Evolutionary conservation across 2,329 filamentous ascomycete species (phyloP).

Genomic region (Fusarium anguioides): DNA sequence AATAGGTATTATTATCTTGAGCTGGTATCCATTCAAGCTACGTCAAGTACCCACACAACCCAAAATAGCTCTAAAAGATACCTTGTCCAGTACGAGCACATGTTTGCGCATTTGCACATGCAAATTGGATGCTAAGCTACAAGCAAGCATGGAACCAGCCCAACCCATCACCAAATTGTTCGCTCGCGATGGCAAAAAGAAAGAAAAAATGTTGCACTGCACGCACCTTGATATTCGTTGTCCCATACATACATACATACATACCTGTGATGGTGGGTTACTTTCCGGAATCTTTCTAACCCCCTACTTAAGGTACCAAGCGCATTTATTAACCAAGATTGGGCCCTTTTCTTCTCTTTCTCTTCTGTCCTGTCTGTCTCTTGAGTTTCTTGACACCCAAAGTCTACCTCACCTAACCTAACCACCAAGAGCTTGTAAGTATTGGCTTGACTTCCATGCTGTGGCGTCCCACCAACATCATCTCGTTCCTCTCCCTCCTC

Average conservation of each 20-base stretch:
- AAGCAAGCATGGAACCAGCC: no score
- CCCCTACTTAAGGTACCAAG: constrained; percentile 5
- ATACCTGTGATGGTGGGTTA: constrained; percentile 26
- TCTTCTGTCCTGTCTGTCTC: not conserved
- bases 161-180: constrained; percentile 4
- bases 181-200: constrained; percentile 34
- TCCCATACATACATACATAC: no score
- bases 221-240: constrained; percentile 8
- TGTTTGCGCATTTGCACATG: constrained; percentile 33
- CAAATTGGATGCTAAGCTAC: constrained; percentile 12
- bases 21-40: constrained; percentile 1
- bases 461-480: constrained; percentile 43
- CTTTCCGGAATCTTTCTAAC: constrained; percentile 14
- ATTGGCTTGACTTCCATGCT: constrained; percentile 23
- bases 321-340: constrained; percentile 22
- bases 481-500: constrained; percentile 15
- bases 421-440: constrained; percentile 4
- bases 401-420: no score
- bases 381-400: constrained; percentile 7
- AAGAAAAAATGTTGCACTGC: constrained; percentile 12
- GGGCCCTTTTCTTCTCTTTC: not conserved
- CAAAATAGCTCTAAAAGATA: constrained; percentile 35
- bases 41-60: constrained; percentile 33
- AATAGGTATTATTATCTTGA: no score
- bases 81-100: constrained; percentile 37